These are phyloP conservation scores for Fusarium stilboides DNA, from an alignment of 2,329 filamentous ascomycete species.

Conservation along the genomic window DNA sequence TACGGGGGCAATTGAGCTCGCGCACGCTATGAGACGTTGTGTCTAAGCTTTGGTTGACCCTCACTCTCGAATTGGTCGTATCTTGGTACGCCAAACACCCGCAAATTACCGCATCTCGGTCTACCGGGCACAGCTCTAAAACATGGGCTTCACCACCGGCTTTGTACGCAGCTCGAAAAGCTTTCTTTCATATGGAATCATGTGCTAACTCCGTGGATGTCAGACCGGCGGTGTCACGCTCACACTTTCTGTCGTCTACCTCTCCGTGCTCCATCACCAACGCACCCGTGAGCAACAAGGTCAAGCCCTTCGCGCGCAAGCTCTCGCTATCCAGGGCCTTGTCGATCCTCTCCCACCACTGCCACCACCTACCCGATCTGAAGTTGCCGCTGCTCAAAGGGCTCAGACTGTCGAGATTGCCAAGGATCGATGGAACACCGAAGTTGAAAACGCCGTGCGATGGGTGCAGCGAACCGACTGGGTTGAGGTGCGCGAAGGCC, in stretches of 20 bases:
- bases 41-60: slow-evolving; percentile 43
- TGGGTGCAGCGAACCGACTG: slow-evolving; percentile 78
- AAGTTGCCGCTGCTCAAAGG: slow-evolving; percentile 66
- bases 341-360: slow-evolving; percentile 64
- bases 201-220: slow-evolving; percentile 18
- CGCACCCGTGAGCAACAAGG: slow-evolving; percentile 75
- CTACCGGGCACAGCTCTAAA: slow-evolving; percentile 49
- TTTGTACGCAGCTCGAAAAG: slow-evolving; percentile 71
- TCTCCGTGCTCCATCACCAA: slow-evolving; percentile 79
- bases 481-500: slow-evolving; percentile 71
- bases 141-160: slow-evolving; percentile 81
- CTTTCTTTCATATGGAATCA: background rate
- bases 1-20: slow-evolving; percentile 49
- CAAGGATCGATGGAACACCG: slow-evolving; percentile 85
- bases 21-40: slow-evolving; percentile 54
- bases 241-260: slow-evolving; percentile 80
- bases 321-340: slow-evolving; percentile 67
- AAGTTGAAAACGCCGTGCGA: slow-evolving; percentile 76
- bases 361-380: slow-evolving; percentile 65
- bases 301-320: slow-evolving; percentile 70
- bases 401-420: slow-evolving; percentile 74
- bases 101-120: slow-evolving; percentile 52
- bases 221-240: slow-evolving; percentile 83
- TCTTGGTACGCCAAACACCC: slow-evolving; percentile 32
- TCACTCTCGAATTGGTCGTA: slow-evolving; percentile 40